Conservation (phyloP, 345 rosid species). For the Corymbia maculata region DNA sequence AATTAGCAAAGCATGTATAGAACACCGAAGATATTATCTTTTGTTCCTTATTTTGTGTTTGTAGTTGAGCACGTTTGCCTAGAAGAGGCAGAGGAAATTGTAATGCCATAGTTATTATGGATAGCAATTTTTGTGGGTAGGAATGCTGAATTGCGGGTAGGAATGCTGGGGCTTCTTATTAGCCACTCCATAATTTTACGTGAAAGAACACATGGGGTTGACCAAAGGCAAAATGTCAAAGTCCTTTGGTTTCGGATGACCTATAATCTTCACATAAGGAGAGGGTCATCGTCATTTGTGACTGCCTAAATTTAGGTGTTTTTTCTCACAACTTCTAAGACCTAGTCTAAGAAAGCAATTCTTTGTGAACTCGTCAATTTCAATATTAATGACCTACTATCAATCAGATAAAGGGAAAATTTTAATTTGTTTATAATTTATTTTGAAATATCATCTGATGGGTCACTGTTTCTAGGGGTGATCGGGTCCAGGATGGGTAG, state of each 20-base stretch:
- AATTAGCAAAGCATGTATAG: too few species aligned
- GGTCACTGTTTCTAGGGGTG: too few species aligned
- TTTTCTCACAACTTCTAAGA: too few species aligned
- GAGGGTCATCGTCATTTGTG: background rate
- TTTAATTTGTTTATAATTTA: too few species aligned
- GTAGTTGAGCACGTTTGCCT: background rate
- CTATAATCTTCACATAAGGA: background rate
- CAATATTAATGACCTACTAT: too few species aligned
- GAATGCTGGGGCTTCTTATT: background rate
- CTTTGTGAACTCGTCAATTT: too few species aligned
- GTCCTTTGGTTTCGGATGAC: background rate
- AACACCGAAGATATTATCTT: background rate
- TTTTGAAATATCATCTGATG: too few species aligned
- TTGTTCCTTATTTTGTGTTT: rapidly evolving
- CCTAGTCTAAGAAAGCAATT: background rate
- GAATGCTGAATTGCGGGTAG: background rate
- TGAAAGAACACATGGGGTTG: background rate
- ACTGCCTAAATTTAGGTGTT: background rate
- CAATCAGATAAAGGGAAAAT: too few species aligned
- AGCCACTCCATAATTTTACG: background rate
- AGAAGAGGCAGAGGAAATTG: background rate
- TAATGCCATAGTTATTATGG: background rate
- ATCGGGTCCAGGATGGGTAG: too few species aligned
- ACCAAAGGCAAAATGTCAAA: background rate
- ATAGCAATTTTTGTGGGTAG: too few species aligned